Evolutionary conservation across 495 filamentous ascomycete genomes (phyloP).

Genomic region (Endocarpon pusillum): DNA sequence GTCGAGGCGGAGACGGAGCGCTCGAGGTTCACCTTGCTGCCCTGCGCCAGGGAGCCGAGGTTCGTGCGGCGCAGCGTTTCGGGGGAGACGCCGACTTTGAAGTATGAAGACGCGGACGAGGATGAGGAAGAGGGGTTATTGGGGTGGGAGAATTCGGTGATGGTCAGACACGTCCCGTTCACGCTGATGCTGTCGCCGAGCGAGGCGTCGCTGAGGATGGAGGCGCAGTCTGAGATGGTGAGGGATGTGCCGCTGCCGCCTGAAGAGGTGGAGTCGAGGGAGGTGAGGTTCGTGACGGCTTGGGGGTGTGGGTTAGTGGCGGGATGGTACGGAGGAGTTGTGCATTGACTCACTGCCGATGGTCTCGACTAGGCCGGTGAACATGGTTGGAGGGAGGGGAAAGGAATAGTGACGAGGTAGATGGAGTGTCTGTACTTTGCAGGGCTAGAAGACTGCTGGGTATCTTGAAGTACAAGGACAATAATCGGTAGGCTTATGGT

Average conservation of each 20-base stretch:
- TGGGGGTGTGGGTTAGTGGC: slow-evolving; percentile 10
- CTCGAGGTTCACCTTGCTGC: slow-evolving; percentile 71
- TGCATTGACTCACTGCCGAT: slow-evolving; percentile 56
- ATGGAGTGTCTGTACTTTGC: too few species aligned
- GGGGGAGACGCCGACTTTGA: slow-evolving; percentile 90
- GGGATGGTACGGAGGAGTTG: slow-evolving; percentile 1
- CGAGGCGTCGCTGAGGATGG: slow-evolving; percentile 65
- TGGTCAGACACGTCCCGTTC: slow-evolving; percentile 89
- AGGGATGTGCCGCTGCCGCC: slow-evolving; percentile 70
- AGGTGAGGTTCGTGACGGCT: slow-evolving; percentile 72
- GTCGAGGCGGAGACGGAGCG: slow-evolving; percentile 75
- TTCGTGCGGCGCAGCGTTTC: slow-evolving; percentile 95
- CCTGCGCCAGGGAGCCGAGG: slow-evolving; percentile 47
- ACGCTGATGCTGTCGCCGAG: slow-evolving; percentile 85
- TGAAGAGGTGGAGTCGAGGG: slow-evolving; percentile 50
- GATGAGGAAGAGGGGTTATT: slow-evolving; percentile 13
- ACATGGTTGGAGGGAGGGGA: slow-evolving; percentile 43
- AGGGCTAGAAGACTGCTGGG: too few species aligned
- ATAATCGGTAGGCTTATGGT: too few species aligned
- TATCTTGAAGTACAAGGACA: too few species aligned
- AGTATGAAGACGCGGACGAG: slow-evolving; percentile 28
- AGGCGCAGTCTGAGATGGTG: slow-evolving; percentile 58
- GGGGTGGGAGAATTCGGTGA: slow-evolving; percentile 56
- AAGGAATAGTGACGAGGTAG: slow-evolving; percentile 9
- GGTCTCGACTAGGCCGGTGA: slow-evolving; percentile 90